Evolutionary conservation across 805 yeast species (phyloP).

Genomic region (Kuraishia ogatae): DNA sequence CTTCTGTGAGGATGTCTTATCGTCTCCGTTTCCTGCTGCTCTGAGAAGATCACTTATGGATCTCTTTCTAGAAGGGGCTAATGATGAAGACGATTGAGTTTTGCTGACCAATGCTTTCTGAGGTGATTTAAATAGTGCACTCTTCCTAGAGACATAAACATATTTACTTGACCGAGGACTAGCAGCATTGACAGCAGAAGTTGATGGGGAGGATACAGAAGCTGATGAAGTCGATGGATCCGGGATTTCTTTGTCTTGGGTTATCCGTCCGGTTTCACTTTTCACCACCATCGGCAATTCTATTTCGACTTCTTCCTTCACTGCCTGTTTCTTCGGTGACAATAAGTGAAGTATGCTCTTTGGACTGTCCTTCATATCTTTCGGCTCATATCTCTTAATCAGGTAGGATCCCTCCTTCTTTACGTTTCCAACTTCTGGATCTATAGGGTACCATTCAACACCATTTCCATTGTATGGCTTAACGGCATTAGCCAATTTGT

Average conservation of each 20-base stretch:
- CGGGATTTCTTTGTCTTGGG: not conserved
- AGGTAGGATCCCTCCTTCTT: conserved; percentile 35
- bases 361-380: not conserved
- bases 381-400: conserved; percentile 11
- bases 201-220: too few relatives aligned
- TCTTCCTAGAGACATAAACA: not conserved
- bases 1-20: not conserved
- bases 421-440: conserved; percentile 56
- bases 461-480: conserved; percentile 24
- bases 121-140: not conserved
- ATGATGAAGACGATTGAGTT: not conserved
- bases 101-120: too few relatives aligned
- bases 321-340: not conserved
- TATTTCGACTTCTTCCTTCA: too few relatives aligned
- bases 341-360: not conserved
- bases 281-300: not conserved
- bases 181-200: not conserved
- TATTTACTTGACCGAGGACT: not conserved
- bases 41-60: not conserved
- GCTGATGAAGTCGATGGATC: not conserved
- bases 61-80: not conserved
- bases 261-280: not conserved
- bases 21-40: not conserved
- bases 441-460: conserved; percentile 49
- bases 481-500: conserved; percentile 30